Percentiles rank a stretch among this genome's conserved stretches.
phyloP scores from a whole-genome alignment of 2,329 filamentous ascomycete genomes.

The Penicillium nordicum region DNA sequence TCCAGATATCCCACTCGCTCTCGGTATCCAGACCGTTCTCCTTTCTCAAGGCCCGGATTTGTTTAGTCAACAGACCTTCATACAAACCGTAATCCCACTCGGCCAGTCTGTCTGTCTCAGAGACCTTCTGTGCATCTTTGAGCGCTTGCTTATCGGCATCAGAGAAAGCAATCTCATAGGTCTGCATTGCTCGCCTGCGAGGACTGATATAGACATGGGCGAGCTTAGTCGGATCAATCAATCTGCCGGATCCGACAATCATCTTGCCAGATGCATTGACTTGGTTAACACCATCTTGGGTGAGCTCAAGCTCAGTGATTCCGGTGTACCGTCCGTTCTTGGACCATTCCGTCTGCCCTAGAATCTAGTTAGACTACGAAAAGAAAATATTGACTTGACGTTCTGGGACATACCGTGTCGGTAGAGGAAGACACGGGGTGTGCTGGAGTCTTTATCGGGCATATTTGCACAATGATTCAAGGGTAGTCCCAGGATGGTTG shows the following conservation, averaged over 20 bases:
- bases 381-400: not conserved
- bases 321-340: conserved; percentile 48
- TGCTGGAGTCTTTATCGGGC: conserved; percentile 38
- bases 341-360: conserved; percentile 48
- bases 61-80: conserved; percentile 54
- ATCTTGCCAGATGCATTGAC: conserved; percentile 44
- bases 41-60: conserved; percentile 50
- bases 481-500: not conserved
- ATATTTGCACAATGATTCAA: conserved; percentile 24
- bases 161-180: conserved; percentile 47
- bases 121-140: conserved; percentile 34
- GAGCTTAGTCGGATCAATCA: conserved; percentile 51
- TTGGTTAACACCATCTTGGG: conserved; percentile 42
- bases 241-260: conserved; percentile 50
- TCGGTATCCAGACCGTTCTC: conserved; percentile 49
- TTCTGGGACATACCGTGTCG: conserved; percentile 33
- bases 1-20: conserved; percentile 57
- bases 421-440: conserved; percentile 39
- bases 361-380: not conserved
- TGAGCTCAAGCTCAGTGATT: conserved; percentile 45
- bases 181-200: conserved; percentile 47
- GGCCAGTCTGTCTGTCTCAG: conserved; percentile 51
- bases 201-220: conserved; percentile 52
- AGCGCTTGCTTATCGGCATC: conserved; percentile 24
- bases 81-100: conserved; percentile 65